Conservation (phyloP, 2,329 filamentous ascomycete genomes). For the Colletotrichum plurivorum region DNA sequence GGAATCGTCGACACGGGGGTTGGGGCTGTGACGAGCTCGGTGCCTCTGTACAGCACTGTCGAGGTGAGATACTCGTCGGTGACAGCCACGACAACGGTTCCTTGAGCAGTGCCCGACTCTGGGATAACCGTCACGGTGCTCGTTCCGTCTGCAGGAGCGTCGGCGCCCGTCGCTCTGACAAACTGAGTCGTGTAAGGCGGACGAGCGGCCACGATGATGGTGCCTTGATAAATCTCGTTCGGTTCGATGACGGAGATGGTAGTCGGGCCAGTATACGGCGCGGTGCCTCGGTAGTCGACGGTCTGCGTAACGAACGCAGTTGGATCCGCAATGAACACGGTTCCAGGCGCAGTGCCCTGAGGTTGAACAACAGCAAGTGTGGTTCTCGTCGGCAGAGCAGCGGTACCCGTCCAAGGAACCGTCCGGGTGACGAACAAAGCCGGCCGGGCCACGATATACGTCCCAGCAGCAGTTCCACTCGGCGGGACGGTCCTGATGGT, state of each 20-base stretch:
- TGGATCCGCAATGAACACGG: constrained; percentile 27
- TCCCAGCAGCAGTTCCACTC: constrained; percentile 28
- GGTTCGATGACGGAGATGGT: constrained; percentile 31
- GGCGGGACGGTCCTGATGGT: constrained; percentile 19
- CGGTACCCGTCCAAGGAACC: constrained; percentile 14
- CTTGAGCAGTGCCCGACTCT: neutral
- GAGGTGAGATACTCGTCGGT: constrained; percentile 1
- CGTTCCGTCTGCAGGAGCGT: neutral
- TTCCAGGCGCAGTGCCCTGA: constrained; percentile 27
- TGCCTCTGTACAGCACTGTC: constrained; percentile 9
- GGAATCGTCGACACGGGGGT: constrained; percentile 19
- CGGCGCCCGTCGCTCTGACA: neutral
- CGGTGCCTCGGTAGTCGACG: constrained; percentile 9
- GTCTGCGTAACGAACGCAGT: constrained; percentile 30
- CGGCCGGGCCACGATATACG: constrained; percentile 27
- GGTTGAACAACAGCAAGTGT: constrained; percentile 19
- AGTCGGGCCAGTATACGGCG: neutral
- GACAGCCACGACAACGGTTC: constrained; percentile 5
- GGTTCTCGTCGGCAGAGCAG: neutral
- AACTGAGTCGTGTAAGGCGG: constrained; percentile 6
- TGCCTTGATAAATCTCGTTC: constrained; percentile 14
- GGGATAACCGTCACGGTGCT: constrained; percentile 13
- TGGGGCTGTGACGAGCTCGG: neutral
- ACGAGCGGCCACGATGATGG: constrained; percentile 18
- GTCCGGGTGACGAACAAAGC: constrained; percentile 35